phyloP scores from a whole-genome alignment of 163 green algal species.

The Prototheca wickerhamii region DNA sequence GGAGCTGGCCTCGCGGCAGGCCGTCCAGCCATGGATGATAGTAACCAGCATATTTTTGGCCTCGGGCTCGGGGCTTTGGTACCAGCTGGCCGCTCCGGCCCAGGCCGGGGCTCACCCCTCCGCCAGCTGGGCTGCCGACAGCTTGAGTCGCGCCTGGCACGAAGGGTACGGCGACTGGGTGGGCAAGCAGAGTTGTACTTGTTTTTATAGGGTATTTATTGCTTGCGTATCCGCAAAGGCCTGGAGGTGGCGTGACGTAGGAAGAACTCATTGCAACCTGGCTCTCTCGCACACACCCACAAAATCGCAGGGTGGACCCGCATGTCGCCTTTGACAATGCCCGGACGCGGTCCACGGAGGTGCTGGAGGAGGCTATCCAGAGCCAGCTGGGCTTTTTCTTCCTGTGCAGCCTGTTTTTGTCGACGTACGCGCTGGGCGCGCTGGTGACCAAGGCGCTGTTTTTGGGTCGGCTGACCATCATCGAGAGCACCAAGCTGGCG shows the following conservation, averaged over 20 bases:
- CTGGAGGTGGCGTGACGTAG: background rate
- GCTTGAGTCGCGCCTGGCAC: background rate
- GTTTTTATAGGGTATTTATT: no score
- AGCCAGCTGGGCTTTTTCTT: conserved; percentile 15
- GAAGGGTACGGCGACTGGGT: no score
- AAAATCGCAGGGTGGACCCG: background rate
- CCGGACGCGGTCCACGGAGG: background rate
- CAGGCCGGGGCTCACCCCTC: background rate
- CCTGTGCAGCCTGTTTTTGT: conserved; percentile 3
- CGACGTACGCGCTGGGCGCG: conserved; percentile 1
- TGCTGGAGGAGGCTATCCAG: conserved; percentile 8
- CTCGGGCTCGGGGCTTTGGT: conserved; percentile 4
- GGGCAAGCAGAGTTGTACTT: no score
- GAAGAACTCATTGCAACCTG: background rate
- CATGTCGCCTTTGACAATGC: conserved; percentile 5
- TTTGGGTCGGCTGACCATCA: conserved; percentile 21
- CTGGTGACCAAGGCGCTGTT: conserved; percentile 29
- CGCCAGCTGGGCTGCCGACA: background rate
- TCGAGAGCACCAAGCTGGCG: conserved; percentile 22
- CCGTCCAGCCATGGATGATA: conserved; percentile 7
- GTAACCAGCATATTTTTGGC: background rate
- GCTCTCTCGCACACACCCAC: background rate
- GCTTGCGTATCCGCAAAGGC: no score
- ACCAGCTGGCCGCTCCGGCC: background rate
- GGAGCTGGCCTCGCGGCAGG: conserved; percentile 2